Evolutionary conservation across 495 filamentous ascomycete species (phyloP), one percentile per base, ranked within the genome.

Genomic region (Talaromyces nanjingensis): DNA sequence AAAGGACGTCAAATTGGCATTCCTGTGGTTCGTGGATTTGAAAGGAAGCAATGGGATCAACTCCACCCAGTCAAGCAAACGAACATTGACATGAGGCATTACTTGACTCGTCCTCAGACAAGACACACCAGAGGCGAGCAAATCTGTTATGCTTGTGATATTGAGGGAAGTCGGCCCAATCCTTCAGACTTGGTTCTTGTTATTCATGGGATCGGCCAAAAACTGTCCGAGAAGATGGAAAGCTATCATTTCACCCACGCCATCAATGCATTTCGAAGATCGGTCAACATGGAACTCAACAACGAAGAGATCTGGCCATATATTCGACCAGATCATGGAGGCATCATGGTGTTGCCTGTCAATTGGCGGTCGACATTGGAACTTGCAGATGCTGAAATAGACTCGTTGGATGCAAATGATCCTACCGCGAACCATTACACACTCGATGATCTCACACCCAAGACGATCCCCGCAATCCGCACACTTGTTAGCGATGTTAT

Each of bases 191-290:
- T 98, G 22, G 83, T 97, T 18, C 76, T 98, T 16, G 89, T 97
- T 24, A 91, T 96, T 53, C 94, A 98, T 71, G 94, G 93, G 12
- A 97, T 98, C 59, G 94, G 94, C 0, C 94, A 98, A 72, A 97
- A 98, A 70, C 78, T 98, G n/a, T 94, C 92, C 0, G 92, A 98
- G 68, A 83, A 93, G 16, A 89, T 98, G 57, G 94, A 98, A 71
- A 97, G 91, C 71, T 98, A 91, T 67, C 90, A 97, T 69, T 98
- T 98, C 70, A 98, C 94, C 0, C 92, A 97, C 71, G 89, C 91
- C 3, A 93, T 97, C 69, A 97, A 97, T 68, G 82, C 87, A 0
- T 92, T 98, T 64, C 86, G 94, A n/a, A 84, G 93, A 62, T 82
- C 87, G 12, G 79, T 98, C 56, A 96, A 97, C 66, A 79, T 93